Base-by-base conservation (phyloP, 2,329 filamentous ascomycete species). In the Pseudogymnoascus sp. region DNA sequence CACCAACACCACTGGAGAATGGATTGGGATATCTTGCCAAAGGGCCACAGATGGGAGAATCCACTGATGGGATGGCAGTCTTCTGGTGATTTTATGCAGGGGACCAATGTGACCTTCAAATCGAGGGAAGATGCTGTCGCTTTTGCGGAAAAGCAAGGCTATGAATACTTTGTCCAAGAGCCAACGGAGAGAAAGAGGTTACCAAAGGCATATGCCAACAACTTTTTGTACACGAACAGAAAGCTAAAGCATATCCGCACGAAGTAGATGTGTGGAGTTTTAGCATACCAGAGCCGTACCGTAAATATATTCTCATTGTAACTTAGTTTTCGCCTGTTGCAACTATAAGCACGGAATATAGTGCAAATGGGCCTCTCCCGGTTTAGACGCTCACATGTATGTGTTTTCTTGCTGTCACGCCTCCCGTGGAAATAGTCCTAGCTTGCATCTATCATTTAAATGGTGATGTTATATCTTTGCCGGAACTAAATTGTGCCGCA, bases 61-160 rank as follows among this genome's bases (percentile, higher is more conserved):
- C 91, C 89, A 55, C 78, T 99, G 75, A 99, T 99, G 85, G 94
- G 94, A 65, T 99, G 95, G 95, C 92, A 97, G 75, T 97, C 93
- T 23, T 95, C 92, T 16, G 93, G 84, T 62, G 94, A 99, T 76
- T 86, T 85, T 73, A 94, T 99, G 91, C 92, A 99, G 76, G 93
- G 92, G 72, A 96, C 92, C 58, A 85, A 92, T 74, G 77, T 99
- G 71, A 88, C 88, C 76, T 99, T 99, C 83, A 90, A 90, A 76
- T 83, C 81, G 70, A 97, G 96, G 82, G 92, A 97, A 75, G 93
- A 96, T 70, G 94, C 94, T 67, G 93, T 99, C 71, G 80, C 82
- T 64, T 99, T 99, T 73, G 94, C 95, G 23, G 90, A 97, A 80
- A 99, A 97, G 84, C 94, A 99, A 77, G 94, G 95, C 36, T 99